Evolutionary conservation across 257 asterid genomes (phyloP).

Genomic region (Jaltomata sinuosa): DNA sequence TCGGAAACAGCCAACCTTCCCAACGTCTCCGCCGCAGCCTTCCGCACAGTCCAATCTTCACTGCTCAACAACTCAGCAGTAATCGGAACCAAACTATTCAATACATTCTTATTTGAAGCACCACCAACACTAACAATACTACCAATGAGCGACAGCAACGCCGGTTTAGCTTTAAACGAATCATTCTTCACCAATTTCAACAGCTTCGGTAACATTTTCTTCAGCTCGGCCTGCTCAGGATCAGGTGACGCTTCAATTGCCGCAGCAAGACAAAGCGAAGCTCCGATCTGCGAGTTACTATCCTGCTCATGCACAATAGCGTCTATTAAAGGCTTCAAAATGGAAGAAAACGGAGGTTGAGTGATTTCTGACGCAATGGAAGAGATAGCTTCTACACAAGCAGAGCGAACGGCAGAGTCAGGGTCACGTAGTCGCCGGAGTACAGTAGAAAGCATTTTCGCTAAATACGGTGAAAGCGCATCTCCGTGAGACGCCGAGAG

Average conservation of each 20-base stretch:
- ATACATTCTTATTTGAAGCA: slow-evolving; percentile 28
- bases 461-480: slow-evolving; percentile 53
- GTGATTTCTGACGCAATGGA: slow-evolving; percentile 54
- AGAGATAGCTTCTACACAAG: slow-evolving; percentile 68
- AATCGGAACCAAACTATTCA: slow-evolving; percentile 31
- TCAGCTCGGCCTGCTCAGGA: slow-evolving; percentile 49
- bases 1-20: slow-evolving; percentile 48
- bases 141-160: slow-evolving; percentile 42
- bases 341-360: slow-evolving; percentile 42
- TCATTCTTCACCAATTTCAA: slow-evolving; percentile 51
- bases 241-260: slow-evolving; percentile 75
- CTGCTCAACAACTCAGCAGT: slow-evolving; percentile 52
- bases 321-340: slow-evolving; percentile 56
- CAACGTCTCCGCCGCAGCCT: slow-evolving; percentile 76
- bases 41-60: slow-evolving; percentile 79
- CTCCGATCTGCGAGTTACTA: slow-evolving; percentile 63
- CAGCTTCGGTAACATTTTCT: slow-evolving; percentile 47
- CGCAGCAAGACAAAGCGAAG: slow-evolving; percentile 68
- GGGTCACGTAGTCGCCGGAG: slow-evolving; percentile 82
- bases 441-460: slow-evolving; percentile 57
- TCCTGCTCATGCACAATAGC: slow-evolving; percentile 76
- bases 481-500: slow-evolving; percentile 74
- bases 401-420: slow-evolving; percentile 66
- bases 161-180: slow-evolving; percentile 55
- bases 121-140: slow-evolving; percentile 43